Percentiles rank a stretch among this genome's conserved stretches.
Evolutionary conservation across 2,329 filamentous ascomycete species (phyloP).

Genomic region (Teratosphaeria gauchensis): DNA sequence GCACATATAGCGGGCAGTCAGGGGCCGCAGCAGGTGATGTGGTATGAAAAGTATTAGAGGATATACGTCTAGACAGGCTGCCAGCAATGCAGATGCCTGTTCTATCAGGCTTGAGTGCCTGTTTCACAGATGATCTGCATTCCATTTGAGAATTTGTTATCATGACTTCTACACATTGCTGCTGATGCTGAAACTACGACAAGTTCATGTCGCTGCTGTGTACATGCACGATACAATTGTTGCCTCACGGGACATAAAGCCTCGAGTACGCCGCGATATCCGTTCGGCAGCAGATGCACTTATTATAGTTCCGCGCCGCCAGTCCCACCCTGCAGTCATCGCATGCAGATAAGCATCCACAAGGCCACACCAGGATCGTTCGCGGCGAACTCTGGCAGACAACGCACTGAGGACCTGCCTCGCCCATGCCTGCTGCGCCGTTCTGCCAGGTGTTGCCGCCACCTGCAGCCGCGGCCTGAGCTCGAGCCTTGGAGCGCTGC

Average conservation of each 20-base stretch:
- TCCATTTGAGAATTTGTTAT: too few relatives aligned
- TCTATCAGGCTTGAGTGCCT: neutral
- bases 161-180: neutral
- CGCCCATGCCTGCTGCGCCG: conserved; percentile 64
- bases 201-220: neutral
- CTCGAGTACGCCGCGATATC: conserved; percentile 83
- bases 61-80: neutral
- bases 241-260: conserved; percentile 67
- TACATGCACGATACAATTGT: neutral
- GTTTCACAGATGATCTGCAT: too few relatives aligned
- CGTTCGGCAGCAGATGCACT: conserved; percentile 86
- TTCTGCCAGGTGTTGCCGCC: conserved; percentile 48
- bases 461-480: conserved; percentile 6
- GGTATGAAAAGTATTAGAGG: neutral
- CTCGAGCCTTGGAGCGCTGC: conserved; percentile 41
- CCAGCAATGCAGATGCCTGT: neutral
- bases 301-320: conserved; percentile 94
- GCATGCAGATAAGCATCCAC: conserved; percentile 84
- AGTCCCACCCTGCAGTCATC: conserved; percentile 90
- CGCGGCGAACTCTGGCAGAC: conserved; percentile 82
- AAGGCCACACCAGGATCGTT: conserved; percentile 92
- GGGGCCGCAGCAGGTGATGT: neutral
- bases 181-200: neutral
- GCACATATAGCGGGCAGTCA: neutral
- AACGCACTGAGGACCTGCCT: conserved; percentile 74